Evolutionary conservation across 306 rosid genomes (phyloP).

Genomic region (Clitoria ternatea): DNA sequence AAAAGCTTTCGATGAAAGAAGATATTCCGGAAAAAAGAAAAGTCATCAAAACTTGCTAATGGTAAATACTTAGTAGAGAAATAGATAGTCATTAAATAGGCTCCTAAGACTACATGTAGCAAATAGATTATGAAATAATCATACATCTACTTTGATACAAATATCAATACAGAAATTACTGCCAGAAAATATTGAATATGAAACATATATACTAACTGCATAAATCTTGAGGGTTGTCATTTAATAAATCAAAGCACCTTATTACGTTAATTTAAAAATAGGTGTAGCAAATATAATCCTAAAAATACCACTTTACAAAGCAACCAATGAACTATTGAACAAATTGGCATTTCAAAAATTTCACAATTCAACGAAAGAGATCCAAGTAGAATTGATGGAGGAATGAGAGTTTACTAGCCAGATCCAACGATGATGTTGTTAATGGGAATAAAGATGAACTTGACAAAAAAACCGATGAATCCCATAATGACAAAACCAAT

Average conservation of each 20-base stretch:
- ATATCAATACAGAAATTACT: background rate
- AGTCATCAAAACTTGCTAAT: background rate
- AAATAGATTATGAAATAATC: too few relatives aligned
- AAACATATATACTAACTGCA: background rate
- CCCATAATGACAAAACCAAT: conserved; percentile 85
- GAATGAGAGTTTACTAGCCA: conserved; percentile 30
- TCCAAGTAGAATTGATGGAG: background rate
- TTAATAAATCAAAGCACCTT: background rate
- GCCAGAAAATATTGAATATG: background rate
- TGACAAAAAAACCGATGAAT: conserved; percentile 70
- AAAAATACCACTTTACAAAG: background rate
- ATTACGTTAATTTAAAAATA: background rate
- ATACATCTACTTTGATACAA: background rate
- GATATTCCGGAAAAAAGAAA: background rate
- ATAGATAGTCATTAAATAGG: background rate
- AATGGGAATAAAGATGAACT: conserved; percentile 75
- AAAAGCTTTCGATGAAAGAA: background rate
- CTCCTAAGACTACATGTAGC: too few relatives aligned
- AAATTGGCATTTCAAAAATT: too few relatives aligned
- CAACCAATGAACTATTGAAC: background rate
- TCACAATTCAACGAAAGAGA: too few relatives aligned
- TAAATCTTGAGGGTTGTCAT: background rate
- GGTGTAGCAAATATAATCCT: background rate
- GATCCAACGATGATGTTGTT: conserved; percentile 87
- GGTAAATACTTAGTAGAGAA: background rate